Evolutionary conservation across 257 asterid genomes (phyloP).

Genomic region (Solanum gandarillasii): DNA sequence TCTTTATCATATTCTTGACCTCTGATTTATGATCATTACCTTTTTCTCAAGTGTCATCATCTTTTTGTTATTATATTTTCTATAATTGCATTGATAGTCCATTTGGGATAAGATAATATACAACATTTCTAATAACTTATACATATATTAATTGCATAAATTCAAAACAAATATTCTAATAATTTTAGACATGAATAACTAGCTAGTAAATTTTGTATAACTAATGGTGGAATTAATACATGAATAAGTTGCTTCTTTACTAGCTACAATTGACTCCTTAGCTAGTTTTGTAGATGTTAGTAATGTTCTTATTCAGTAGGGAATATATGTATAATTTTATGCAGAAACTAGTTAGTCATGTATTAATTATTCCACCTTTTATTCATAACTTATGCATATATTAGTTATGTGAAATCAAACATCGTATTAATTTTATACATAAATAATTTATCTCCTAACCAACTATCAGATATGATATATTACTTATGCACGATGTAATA

Average conservation of each 20-base stretch:
- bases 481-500: neutral
- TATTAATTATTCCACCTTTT: too few species aligned
- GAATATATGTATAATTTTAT: too few species aligned
- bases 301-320: neutral
- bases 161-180: neutral
- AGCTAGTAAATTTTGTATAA: neutral
- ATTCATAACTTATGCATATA: neutral
- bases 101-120: neutral
- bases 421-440: neutral
- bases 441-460: neutral
- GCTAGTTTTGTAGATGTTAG: neutral
- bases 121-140: neutral
- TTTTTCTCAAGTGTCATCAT: neutral
- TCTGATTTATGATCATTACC: neutral
- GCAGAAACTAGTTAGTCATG: neutral
- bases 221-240: neutral
- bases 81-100: neutral
- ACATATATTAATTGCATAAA: neutral
- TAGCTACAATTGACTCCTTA: neutral
- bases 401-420: neutral
- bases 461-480: neutral
- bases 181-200: neutral
- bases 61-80: neutral
- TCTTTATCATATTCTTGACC: neutral
- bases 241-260: neutral